Evolutionary conservation across 2,329 filamentous ascomycete species (phyloP).

Genomic region (Dichotomopilus funicola): DNA sequence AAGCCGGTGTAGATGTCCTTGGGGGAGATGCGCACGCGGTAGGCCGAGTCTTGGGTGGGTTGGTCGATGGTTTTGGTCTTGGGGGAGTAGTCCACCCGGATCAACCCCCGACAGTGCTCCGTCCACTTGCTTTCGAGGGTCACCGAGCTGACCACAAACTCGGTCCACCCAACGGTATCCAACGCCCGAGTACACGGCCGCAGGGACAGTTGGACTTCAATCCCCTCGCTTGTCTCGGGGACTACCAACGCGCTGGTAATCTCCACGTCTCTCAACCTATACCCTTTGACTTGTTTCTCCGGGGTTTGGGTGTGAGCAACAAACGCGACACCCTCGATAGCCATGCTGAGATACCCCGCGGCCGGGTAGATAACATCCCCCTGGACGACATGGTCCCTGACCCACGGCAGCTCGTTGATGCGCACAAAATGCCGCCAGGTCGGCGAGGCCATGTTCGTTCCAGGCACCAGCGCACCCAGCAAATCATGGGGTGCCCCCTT

Average conservation of each 20-base stretch:
- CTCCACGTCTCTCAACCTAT: slow-evolving; percentile 28
- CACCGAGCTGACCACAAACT: slow-evolving; percentile 22
- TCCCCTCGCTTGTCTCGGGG: slow-evolving; percentile 20
- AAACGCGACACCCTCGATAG: slow-evolving; percentile 29
- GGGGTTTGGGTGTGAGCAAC: slow-evolving; percentile 17
- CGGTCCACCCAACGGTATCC: slow-evolving; percentile 17
- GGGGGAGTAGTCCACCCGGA: slow-evolving; percentile 14
- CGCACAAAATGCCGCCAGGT: slow-evolving; percentile 33
- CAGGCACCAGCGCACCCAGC: slow-evolving; percentile 30
- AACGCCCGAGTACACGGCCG: slow-evolving; percentile 17
- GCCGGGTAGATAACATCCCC: slow-evolving; percentile 43
- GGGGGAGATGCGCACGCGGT: slow-evolving; percentile 17
- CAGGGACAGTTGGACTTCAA: slow-evolving; percentile 22
- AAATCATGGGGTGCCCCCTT: slow-evolving; percentile 34
- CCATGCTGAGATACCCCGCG: slow-evolving; percentile 33
- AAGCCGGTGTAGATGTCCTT: slow-evolving; percentile 19
- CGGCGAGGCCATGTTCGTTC: slow-evolving; percentile 27
- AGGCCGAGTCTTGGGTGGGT: slow-evolving; percentile 11
- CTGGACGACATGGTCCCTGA: slow-evolving; percentile 43
- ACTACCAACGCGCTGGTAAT: slow-evolving; percentile 20
- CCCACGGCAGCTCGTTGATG: slow-evolving; percentile 36
- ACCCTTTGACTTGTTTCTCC: slow-evolving; percentile 24
- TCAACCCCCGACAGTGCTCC: slow-evolving; percentile 22
- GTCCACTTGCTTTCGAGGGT: slow-evolving; percentile 22
- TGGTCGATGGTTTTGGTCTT: not conserved